Evolutionary conservation across 2,329 filamentous ascomycete genomes (phyloP).

Genomic region (Domatiomyces globalis): DNA sequence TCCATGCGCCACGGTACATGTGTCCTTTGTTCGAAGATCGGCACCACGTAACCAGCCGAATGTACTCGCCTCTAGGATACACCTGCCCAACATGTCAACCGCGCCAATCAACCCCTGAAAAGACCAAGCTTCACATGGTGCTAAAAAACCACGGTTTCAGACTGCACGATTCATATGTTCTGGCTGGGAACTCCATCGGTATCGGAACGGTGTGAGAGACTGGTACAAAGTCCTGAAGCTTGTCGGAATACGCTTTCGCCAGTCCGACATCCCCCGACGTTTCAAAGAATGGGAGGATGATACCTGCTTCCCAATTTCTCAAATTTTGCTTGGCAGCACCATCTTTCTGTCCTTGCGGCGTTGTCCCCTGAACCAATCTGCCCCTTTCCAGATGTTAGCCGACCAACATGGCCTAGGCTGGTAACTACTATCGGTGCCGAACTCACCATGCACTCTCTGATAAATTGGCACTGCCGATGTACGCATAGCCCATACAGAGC

Average conservation of each 20-base stretch:
- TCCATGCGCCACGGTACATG: background rate
- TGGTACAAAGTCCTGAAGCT: constrained; percentile 22
- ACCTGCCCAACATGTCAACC: too few species aligned
- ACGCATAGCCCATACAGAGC: constrained; percentile 50
- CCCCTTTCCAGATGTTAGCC: background rate
- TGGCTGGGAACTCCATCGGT: constrained; percentile 38
- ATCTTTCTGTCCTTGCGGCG: constrained; percentile 55
- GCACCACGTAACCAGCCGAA: too few species aligned
- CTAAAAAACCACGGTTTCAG: background rate
- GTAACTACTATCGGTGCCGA: background rate
- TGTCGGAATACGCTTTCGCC: background rate
- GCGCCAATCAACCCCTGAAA: too few species aligned
- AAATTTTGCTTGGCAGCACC: constrained; percentile 62
- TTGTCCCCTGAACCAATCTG: constrained; percentile 48
- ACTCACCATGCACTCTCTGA: constrained; percentile 82
- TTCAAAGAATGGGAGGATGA: constrained; percentile 50
- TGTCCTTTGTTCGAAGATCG: background rate
- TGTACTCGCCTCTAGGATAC: too few species aligned
- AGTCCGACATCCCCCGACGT: constrained; percentile 4
- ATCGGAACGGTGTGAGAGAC: constrained; percentile 47
- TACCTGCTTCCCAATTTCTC: constrained; percentile 92
- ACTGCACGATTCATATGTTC: background rate
- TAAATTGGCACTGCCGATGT: constrained; percentile 80
- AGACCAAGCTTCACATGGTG: background rate
- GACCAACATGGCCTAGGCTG: background rate